phyloP scores from a whole-genome alignment of 768 basidiomycete genomes.

The Tricholomella constricta region DNA sequence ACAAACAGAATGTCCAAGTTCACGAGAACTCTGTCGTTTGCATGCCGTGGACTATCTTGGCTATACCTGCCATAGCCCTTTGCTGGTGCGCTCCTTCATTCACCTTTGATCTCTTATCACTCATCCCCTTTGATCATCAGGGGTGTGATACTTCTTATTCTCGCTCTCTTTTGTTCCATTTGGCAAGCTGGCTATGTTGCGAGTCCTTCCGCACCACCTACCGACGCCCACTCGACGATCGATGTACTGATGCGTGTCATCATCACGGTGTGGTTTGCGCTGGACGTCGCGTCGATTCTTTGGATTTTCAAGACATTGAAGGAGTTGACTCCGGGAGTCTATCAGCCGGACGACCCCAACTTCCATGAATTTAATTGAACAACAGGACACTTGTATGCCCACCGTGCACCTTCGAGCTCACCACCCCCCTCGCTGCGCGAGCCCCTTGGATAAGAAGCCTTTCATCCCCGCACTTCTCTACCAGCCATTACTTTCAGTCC shows the following conservation, averaged over 20 bases:
- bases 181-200: neutral
- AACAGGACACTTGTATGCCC: too few relatives aligned
- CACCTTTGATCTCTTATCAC: neutral
- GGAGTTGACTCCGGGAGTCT: too few relatives aligned
- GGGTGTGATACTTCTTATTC: slow-evolving; percentile 1
- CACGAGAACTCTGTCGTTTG: neutral
- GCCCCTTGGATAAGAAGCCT: too few relatives aligned
- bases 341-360: too few relatives aligned
- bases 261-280: neutral
- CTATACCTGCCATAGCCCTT: slow-evolving; percentile 2
- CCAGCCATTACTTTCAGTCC: too few relatives aligned
- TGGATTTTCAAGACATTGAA: neutral
- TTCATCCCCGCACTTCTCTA: too few relatives aligned
- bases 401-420: too few relatives aligned
- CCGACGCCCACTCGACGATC: neutral
- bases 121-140: neutral
- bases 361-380: too few relatives aligned
- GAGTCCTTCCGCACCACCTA: neutral
- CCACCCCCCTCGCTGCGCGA: too few relatives aligned
- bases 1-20: neutral
- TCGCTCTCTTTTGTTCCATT: slow-evolving; percentile 2
- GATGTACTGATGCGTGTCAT: neutral
- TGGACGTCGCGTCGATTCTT: neutral
- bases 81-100: neutral
- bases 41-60: slow-evolving; percentile 5